phyloP scores from a whole-genome alignment of 202 grass and related monocot genomes.

The Schoenoplectus triqueter region DNA sequence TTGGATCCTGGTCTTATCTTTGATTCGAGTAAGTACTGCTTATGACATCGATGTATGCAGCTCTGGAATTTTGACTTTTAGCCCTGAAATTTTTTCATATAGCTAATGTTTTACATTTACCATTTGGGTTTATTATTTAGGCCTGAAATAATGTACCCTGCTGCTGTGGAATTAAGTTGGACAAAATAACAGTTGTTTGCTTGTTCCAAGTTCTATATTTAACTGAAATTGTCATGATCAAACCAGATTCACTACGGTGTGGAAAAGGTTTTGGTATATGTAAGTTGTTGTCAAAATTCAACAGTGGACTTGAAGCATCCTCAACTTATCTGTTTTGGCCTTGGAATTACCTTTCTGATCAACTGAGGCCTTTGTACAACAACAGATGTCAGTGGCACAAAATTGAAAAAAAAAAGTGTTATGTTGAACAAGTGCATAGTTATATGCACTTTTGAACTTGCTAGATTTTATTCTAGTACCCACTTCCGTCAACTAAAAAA shows the following conservation, averaged over 20 bases:
- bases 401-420: background rate
- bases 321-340: background rate
- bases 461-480: background rate
- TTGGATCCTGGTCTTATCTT: conserved; percentile 91
- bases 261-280: too few relatives aligned
- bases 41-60: conserved; percentile 1
- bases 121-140: background rate
- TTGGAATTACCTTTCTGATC: background rate
- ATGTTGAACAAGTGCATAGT: background rate
- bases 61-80: background rate
- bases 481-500: background rate
- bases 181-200: background rate
- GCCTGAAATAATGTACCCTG: background rate
- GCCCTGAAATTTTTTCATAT: background rate
- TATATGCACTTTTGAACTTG: background rate
- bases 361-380: background rate
- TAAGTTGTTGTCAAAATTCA: too few relatives aligned
- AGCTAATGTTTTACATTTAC: background rate
- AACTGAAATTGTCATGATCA: too few relatives aligned
- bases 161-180: background rate
- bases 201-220: background rate
- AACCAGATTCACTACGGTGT: too few relatives aligned
- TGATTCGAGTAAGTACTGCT: conserved; percentile 72
- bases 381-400: background rate
- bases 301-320: too few relatives aligned